phyloP scores from a whole-genome alignment of 1,139 yeast species.

The Hyphopichia wangnamkhiaoensis region DNA sequence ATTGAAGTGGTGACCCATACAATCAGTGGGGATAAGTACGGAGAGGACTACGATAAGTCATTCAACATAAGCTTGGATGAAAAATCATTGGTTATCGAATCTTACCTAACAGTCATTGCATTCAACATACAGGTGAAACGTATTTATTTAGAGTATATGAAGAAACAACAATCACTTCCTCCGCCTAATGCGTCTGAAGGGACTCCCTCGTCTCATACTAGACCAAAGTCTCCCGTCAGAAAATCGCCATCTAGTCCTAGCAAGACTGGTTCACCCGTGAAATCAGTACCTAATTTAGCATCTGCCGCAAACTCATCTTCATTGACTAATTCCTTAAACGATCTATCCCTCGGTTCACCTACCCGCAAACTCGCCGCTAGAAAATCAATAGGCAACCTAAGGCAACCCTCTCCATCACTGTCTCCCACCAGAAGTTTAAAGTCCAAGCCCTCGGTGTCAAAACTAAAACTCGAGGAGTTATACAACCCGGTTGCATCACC shows the following conservation, averaged over 20 bases:
- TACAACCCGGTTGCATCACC: constrained; percentile 28
- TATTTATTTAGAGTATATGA: constrained; percentile 40
- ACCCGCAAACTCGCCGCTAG: constrained; percentile 18
- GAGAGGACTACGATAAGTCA: constrained; percentile 16
- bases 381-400: constrained; percentile 16
- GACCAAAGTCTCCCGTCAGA: neutral
- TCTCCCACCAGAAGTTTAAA: constrained; percentile 11
- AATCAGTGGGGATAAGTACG: constrained; percentile 12
- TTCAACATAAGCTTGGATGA: constrained; percentile 33
- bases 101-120: constrained; percentile 52
- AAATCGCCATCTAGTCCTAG: neutral
- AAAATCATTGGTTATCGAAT: constrained; percentile 45
- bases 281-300: neutral
- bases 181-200: too few relatives aligned
- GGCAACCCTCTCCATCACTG: constrained; percentile 12
- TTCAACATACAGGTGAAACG: constrained; percentile 64
- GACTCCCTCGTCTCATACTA: constrained; percentile 2
- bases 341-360: constrained; percentile 3
- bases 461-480: constrained; percentile 23
- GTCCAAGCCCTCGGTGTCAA: constrained; percentile 26
- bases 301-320: constrained; percentile 1
- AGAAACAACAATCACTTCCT: constrained; percentile 13
- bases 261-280: neutral
- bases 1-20: neutral
- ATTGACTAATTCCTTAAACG: neutral